Percentiles rank a stretch among this genome's conserved stretches.
Evolutionary conservation across 2,329 filamentous ascomycete species (phyloP).

Genomic region (Claviceps citrina): DNA sequence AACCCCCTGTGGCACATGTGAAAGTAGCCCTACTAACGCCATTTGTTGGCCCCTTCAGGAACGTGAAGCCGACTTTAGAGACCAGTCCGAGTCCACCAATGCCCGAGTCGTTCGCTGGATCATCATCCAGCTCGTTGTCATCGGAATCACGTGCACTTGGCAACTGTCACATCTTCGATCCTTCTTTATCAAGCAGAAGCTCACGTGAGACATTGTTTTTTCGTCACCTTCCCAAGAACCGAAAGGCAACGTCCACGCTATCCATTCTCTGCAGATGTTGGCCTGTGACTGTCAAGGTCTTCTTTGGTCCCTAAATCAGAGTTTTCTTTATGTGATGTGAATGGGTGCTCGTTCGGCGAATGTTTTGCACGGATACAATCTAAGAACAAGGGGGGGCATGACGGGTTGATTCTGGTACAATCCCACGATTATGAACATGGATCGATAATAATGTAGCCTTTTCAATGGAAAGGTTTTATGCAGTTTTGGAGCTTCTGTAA

Average conservation of each 20-base stretch:
- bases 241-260: too few relatives aligned
- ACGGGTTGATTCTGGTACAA: background rate
- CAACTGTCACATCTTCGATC: conserved; percentile 87
- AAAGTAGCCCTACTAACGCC: background rate
- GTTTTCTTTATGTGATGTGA: background rate
- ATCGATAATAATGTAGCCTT: background rate
- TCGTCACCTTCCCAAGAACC: background rate
- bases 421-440: background rate
- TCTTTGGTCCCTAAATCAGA: too few relatives aligned
- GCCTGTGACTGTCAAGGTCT: too few relatives aligned
- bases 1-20: too few relatives aligned
- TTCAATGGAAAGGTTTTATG: background rate
- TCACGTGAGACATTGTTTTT: conserved; percentile 46
- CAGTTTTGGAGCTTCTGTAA: too few relatives aligned
- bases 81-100: conserved; percentile 92
- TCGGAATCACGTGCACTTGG: conserved; percentile 86
- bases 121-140: conserved; percentile 69
- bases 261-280: too few relatives aligned
- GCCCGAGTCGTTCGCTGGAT: conserved; percentile 87
- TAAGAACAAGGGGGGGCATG: background rate
- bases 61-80: conserved; percentile 92
- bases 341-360: too few relatives aligned
- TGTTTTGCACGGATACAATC: background rate
- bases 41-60: conserved; percentile 46
- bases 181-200: conserved; percentile 99